These are phyloP conservation scores for Acacia melanoxylon DNA, from an alignment of 306 rosid species.

Conservation along the genomic window DNA sequence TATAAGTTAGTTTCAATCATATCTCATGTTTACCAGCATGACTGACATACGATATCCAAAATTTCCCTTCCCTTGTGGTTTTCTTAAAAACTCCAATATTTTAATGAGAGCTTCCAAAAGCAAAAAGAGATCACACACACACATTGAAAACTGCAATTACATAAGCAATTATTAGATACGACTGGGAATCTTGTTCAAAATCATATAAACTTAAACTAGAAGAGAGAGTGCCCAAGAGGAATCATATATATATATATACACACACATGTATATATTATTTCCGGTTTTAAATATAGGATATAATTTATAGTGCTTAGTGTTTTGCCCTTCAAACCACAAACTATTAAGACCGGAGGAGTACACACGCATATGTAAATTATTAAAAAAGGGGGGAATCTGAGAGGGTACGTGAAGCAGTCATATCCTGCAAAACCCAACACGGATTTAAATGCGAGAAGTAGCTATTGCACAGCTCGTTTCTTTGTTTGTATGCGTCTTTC, in stretches of 20 bases:
- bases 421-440: slow-evolving; percentile 63
- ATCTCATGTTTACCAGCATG: background rate
- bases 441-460: slow-evolving; percentile 80
- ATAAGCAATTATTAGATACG: background rate
- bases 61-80: background rate
- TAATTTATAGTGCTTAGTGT: no score
- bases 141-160: background rate
- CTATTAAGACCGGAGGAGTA: no score
- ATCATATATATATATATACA: background rate
- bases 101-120: background rate
- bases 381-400: slow-evolving; percentile 53
- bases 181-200: background rate
- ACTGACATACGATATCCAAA: background rate
- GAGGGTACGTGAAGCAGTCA: slow-evolving; percentile 58
- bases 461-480: slow-evolving; percentile 69
- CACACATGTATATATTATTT: no score
- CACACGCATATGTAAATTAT: background rate
- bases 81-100: background rate
- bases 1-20: background rate
- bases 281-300: no score
- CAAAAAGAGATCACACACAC: background rate
- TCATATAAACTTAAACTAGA: background rate
- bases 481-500: slow-evolving; percentile 78
- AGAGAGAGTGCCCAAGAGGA: background rate
- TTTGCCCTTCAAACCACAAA: no score